phyloP scores from a whole-genome alignment of 306 rosid species.

The Phaseolus lunatus region DNA sequence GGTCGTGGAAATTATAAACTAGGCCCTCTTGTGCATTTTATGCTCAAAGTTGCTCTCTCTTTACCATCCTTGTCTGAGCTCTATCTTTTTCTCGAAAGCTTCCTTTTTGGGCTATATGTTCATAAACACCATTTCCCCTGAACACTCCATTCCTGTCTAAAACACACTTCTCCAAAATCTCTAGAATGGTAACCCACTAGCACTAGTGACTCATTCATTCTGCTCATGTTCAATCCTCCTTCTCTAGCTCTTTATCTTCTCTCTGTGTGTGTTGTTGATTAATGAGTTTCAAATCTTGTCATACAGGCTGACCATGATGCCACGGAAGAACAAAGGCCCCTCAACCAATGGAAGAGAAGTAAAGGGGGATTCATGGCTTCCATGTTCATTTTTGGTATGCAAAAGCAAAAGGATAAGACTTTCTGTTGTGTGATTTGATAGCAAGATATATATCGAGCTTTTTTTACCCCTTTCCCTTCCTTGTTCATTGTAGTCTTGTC shows the following conservation, averaged over 20 bases:
- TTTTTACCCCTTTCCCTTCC: not conserved
- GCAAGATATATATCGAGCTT: not conserved
- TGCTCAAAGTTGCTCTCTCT: slow-evolving; percentile 35
- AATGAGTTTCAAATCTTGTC: slow-evolving; percentile 45
- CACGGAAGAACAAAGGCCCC: slow-evolving; percentile 56
- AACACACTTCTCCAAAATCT: slow-evolving; percentile 32
- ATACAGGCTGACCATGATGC: slow-evolving; percentile 54
- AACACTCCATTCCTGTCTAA: slow-evolving; percentile 47
- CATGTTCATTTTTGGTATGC: slow-evolving; percentile 73
- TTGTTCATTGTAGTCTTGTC: slow-evolving; percentile 54
- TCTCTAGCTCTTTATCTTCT: slow-evolving; percentile 18
- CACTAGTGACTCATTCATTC: slow-evolving; percentile 9
- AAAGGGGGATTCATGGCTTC: slow-evolving; percentile 82
- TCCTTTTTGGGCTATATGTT: slow-evolving; percentile 53
- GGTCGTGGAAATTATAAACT: slow-evolving; percentile 49
- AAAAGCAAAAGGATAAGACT: not conserved
- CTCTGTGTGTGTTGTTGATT: slow-evolving; percentile 21
- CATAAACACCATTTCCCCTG: slow-evolving; percentile 40
- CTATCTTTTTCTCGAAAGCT: slow-evolving; percentile 42
- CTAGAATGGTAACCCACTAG: slow-evolving; percentile 47
- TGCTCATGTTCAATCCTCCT: not conserved
- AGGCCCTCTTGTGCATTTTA: slow-evolving; percentile 39
- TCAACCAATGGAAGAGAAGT: slow-evolving; percentile 43
- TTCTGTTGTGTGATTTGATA: not conserved
- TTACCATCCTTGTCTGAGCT: slow-evolving; percentile 43